Base-by-base conservation (phyloP, 169 alveolate species). In the Cryptosporidium canis region DNA sequence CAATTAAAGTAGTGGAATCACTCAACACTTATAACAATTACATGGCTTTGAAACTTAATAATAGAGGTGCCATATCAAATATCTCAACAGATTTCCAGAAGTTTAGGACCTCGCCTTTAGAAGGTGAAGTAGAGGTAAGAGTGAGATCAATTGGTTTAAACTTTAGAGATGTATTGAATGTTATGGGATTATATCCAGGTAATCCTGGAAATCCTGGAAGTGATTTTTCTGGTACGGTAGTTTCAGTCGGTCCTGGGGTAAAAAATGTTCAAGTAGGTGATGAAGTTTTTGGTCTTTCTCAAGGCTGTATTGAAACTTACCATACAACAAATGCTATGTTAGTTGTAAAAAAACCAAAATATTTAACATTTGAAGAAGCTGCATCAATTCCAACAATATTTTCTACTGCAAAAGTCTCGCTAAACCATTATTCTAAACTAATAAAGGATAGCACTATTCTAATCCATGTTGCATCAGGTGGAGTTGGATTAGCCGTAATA, bases 391-490 rank as follows among this genome's bases (percentile, higher is more conserved):
- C 92, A 12, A 66, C 72, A n/a, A 67, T 85, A 27, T 85, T 63
- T 56, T 41, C 91, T 16, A 85, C 92, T 0, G 91, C 39, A 41
- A 66, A 77, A 53, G 47, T 63, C 21, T 41, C 91, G 5, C 29
- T 85, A 44, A 56, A 48, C 6, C 43, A 85, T 3, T 41, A 35
- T 65, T 64, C 91, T n/a, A 85, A 53, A 43, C n/a, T 85, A 43
- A 67, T 3, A 39, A 71, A 61, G 56, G 90, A 85, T 7, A 72
- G 82, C 24, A 37, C 68, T 16, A 92, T 91, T 51, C 56, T 91
- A 47, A 64, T 85, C 83, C 94, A 91, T 39, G 94, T 90, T 2
- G 94, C 91, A n/a, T 85, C 94, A 24, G 94, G 94, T 14, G 94
- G 94, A 8, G 94, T 91, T 45, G 94, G 94, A 41, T 67, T 91